Percentiles rank a stretch among this genome's conserved stretches.
phyloP scores from a whole-genome alignment of 2,329 filamentous ascomycete genomes.

The Cryphonectria nitschkei region DNA sequence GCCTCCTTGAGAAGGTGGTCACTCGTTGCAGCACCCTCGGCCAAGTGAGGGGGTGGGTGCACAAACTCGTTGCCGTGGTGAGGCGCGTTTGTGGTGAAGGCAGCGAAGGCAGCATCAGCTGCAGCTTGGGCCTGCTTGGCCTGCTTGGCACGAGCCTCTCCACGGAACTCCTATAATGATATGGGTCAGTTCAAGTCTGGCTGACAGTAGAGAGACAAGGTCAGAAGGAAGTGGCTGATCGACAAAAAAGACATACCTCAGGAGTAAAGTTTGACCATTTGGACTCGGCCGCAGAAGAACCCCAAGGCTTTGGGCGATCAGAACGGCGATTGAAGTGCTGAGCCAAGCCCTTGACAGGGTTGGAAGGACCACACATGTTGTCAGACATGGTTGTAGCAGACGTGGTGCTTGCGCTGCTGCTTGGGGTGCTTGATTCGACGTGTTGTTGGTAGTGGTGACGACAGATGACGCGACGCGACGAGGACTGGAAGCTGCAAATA shows the following conservation, averaged over 20 bases:
- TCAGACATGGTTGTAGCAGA: conserved; percentile 43
- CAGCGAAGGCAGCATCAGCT: conserved; percentile 22
- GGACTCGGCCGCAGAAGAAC: background rate
- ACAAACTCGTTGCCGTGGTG: background rate
- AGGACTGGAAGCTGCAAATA: background rate
- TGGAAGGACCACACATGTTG: conserved; percentile 71
- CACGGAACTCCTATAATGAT: conserved; percentile 32
- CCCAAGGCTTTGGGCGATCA: conserved; percentile 53
- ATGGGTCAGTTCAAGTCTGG: background rate
- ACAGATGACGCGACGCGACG: background rate
- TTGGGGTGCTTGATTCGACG: background rate
- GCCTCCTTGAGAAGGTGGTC: too few relatives aligned
- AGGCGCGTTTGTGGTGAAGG: conserved; percentile 16
- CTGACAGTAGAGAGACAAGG: background rate
- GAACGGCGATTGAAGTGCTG: conserved; percentile 71
- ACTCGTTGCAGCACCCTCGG: background rate
- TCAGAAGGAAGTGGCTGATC: background rate
- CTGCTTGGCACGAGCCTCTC: conserved; percentile 17
- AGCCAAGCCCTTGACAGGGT: conserved; percentile 73
- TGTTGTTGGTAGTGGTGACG: background rate
- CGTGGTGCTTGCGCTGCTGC: conserved; percentile 37
- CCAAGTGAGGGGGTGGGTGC: background rate
- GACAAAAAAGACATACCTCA: background rate
- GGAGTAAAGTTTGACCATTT: background rate
- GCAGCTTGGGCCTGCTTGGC: conserved; percentile 21